Conservation (phyloP, 1,284 basidiomycete species). For the Grifola frondosa region DNA sequence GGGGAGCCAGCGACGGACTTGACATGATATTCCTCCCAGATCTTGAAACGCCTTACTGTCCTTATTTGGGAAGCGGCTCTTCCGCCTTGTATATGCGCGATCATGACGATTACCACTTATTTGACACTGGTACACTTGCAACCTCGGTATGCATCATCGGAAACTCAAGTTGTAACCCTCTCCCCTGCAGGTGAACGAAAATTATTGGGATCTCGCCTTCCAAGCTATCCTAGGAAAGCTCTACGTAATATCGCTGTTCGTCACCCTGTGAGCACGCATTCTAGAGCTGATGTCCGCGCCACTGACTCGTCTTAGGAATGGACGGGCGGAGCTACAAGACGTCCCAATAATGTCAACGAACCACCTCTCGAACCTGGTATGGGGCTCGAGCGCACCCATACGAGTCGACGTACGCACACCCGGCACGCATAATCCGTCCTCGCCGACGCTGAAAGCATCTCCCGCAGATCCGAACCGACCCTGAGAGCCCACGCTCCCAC, state of each 20-base stretch:
- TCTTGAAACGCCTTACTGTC: constrained; percentile 24
- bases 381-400: constrained; percentile 13
- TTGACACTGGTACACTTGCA: constrained; percentile 20
- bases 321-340: constrained; percentile 18
- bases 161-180: too few species aligned
- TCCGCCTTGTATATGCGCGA: constrained; percentile 31
- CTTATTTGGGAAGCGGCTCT: constrained; percentile 33
- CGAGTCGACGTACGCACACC: constrained; percentile 14
- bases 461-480: too few species aligned
- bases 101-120: constrained; percentile 27
- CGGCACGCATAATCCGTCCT: too few species aligned
- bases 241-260: constrained; percentile 34
- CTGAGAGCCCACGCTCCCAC: too few species aligned
- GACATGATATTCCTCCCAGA: constrained; percentile 10
- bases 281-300: background rate
- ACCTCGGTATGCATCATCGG: too few species aligned
- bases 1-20: too few species aligned
- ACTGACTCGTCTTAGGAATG: constrained; percentile 11
- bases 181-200: constrained; percentile 21
- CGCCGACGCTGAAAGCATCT: too few species aligned
- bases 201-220: constrained; percentile 32
- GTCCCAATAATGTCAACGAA: constrained; percentile 15
- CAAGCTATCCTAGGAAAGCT: constrained; percentile 34
- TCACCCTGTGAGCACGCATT: constrained; percentile 24
- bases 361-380: constrained; percentile 16